A percentile compares a stretch with the other conserved stretches of the same genome.
phyloP scores from a whole-genome alignment of 371 early-diverging fungal genomes.

The Nosema muscidifuracis region DNA sequence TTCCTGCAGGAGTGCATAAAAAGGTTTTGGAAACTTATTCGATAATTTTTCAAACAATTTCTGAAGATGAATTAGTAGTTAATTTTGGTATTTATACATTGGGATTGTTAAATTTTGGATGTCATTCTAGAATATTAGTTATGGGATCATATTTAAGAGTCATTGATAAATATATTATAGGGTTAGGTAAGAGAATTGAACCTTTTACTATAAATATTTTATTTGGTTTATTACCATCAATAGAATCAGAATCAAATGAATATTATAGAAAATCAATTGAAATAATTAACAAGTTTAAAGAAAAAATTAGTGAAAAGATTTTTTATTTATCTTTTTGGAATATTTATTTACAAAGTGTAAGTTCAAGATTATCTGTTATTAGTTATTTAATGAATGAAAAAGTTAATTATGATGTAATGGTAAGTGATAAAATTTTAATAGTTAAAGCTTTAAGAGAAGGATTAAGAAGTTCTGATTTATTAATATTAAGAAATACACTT shows the following conservation, averaged over 20 bases:
- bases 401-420: slow-evolving; percentile 16
- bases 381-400: neutral
- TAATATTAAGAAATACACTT: slow-evolving; percentile 35
- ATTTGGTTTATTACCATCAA: slow-evolving; percentile 44
- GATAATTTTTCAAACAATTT: slow-evolving; percentile 68
- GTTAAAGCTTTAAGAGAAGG: slow-evolving; percentile 29
- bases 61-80: slow-evolving; percentile 27
- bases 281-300: slow-evolving; percentile 34
- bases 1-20: slow-evolving; percentile 96
- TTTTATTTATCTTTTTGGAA: slow-evolving; percentile 42
- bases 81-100: slow-evolving; percentile 48
- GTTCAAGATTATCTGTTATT: slow-evolving; percentile 32
- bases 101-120: slow-evolving; percentile 55
- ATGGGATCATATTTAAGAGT: slow-evolving; percentile 48
- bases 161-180: slow-evolving; percentile 44
- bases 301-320: neutral
- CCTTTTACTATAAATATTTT: slow-evolving; percentile 33
- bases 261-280: slow-evolving; percentile 22
- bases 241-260: slow-evolving; percentile 57
- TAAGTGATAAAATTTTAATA: neutral
- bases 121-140: slow-evolving; percentile 45
- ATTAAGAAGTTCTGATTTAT: slow-evolving; percentile 13
- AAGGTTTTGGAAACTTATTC: slow-evolving; percentile 82
- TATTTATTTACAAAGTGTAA: slow-evolving; percentile 39
- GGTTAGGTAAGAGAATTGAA: slow-evolving; percentile 18